Evolutionary conservation across 2,329 filamentous ascomycete species (phyloP), one percentile per base, ranked within the genome.

Genomic region (Chaetomiaceae sp.): DNA sequence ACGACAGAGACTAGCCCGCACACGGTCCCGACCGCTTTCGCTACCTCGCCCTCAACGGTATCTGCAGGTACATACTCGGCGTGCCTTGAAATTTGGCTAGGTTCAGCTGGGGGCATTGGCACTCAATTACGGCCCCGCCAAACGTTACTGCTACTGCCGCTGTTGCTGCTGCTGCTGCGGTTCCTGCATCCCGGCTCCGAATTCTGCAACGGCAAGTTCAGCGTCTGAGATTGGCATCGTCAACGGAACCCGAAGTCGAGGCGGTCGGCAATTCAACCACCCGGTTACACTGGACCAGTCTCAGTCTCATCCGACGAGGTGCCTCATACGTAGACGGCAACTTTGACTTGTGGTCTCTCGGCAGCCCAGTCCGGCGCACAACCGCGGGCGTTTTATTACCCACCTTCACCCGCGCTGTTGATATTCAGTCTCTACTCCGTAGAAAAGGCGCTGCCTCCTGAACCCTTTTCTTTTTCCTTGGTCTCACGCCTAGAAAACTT

Each of bases 251-350:
- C 44, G 33, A 48, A 23, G 25, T 48, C 45, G 37, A 46, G 23
- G 38, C 18, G 23, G 30, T 30, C 27, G 38, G 40, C 36, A 38
- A 47, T 25, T 58, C 44, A 57, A 46, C 47, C 37, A 27, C 25
- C 48, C 47, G 57, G 69, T 70, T 63, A 65, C 67, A 69, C 68
- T 55, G 62, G 51, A 13, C 62, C 63, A 70, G 69, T 70, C 68
- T 69, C 67, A 66, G 61, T 66, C 59, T 8, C 45, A 10, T 40
- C 21, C 42, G 37, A 41, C 38, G 34, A 41, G 14, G 16, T 53
- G 34, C 44, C 37, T 41, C 43, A 53, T 49, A 18, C 16, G 8
- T 18, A 40, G 8, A n/a, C n/a, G n/a, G n/a, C n/a, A n/a, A n/a
- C n/a, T n/a, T n/a, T n/a, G n/a, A n/a, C n/a, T n/a, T n/a, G n/a